Evolutionary conservation across 1,139 yeast species (phyloP).

Genomic region (Pichia sp.): DNA sequence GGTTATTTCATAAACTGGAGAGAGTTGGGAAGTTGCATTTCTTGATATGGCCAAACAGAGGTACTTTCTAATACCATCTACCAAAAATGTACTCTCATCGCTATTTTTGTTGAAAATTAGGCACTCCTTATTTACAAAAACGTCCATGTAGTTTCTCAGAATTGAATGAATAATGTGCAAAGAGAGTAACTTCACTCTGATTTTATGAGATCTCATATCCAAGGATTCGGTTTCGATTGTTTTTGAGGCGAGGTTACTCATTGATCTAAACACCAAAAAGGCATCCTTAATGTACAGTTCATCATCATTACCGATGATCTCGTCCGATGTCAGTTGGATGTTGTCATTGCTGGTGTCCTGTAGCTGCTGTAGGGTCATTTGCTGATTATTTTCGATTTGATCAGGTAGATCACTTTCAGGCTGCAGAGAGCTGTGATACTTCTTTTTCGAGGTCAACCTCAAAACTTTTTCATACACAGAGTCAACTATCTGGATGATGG

Average conservation of each 20-base stretch:
- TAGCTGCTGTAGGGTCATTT: slow-evolving; percentile 43
- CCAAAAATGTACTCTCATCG: slow-evolving; percentile 59
- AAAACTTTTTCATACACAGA: slow-evolving; percentile 77
- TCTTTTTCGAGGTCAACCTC: slow-evolving; percentile 26
- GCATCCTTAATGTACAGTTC: slow-evolving; percentile 85
- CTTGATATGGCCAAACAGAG: slow-evolving; percentile 77
- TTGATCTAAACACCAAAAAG: slow-evolving; percentile 83
- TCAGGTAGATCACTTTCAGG: background rate
- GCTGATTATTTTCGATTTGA: slow-evolving; percentile 13
- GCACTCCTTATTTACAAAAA: slow-evolving; percentile 65
- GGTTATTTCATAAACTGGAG: slow-evolving; percentile 89
- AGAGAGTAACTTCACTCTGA: slow-evolving; percentile 84
- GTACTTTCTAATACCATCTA: slow-evolving; percentile 81
- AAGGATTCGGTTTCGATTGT: slow-evolving; percentile 65
- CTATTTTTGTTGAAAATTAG: slow-evolving; percentile 54
- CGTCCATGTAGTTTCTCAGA: slow-evolving; percentile 77
- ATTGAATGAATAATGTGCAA: slow-evolving; percentile 85
- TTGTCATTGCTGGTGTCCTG: slow-evolving; percentile 51
- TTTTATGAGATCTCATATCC: slow-evolving; percentile 88
- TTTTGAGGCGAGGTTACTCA: slow-evolving; percentile 89
- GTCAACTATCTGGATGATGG: slow-evolving; percentile 84
- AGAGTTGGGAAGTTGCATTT: slow-evolving; percentile 87
- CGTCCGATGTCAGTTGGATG: slow-evolving; percentile 52
- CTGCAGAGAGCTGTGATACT: background rate
- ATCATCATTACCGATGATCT: slow-evolving; percentile 47